Evolutionary conservation across 257 asterid species (phyloP), one percentile per base, ranked within the genome.

Genomic region (Leonotis leonurus): DNA sequence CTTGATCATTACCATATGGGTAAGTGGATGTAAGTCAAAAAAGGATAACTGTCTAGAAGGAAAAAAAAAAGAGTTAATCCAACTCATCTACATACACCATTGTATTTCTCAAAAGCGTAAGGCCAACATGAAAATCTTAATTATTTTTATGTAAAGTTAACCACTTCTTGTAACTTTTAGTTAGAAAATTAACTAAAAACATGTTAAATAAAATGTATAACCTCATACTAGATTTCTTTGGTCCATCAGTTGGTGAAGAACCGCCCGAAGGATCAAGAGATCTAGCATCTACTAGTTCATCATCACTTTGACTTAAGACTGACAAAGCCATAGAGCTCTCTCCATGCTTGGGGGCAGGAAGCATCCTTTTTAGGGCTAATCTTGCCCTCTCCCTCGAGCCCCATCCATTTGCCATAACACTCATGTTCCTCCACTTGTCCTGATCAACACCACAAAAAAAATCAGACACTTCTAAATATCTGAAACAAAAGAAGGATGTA

Each of bases 371-470:
- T 26, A 88, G 80, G 44, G 92, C 83, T 75, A 88, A 56, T 79
- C 82, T 82, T 39, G 89, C 79, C 81, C 89, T 85, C 73, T 86
- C 96, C 46, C 96, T 75, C 30, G 98, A 91, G 3, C 95, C 95
- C 95, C 86, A 84, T 41, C 96, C 96, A 45, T 85, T 92, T 14
- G 94, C 90, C 93, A 92, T 92, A 53, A 92, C 97, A 73, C 93
- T 92, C 95, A 92, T 83, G 81, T 92, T 92, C 85, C 97, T 81
- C 99, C 99, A 92, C 75, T 92, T 92, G 70, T 92, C 99, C 99
- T 92, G 67, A 65, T 63, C 65, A 62, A 33, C 46, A 33, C 56
- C 40, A 52, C 46, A 56, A 51, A 10, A 9, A n/a, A 49, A 56
- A 62, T 68, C 60, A 58, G 53, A 73, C 59, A 78, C 43, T 50